Percentiles rank a stretch among this genome's conserved stretches.
phyloP scores from a whole-genome alignment of 768 basidiomycete genomes.

The Myochromella boudieri region DNA sequence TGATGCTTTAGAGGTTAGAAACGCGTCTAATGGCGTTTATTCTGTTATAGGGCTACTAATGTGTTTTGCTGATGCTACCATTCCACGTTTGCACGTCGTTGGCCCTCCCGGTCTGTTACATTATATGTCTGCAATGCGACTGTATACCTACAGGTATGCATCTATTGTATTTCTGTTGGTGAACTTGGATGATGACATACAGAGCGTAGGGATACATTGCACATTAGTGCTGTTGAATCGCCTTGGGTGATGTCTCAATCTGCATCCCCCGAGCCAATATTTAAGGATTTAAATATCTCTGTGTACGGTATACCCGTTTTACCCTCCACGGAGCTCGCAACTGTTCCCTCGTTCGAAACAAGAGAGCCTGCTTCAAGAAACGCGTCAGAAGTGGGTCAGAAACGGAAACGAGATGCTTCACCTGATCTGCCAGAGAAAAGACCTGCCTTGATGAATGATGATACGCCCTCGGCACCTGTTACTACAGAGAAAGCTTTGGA shows the following conservation, averaged over 20 bases:
- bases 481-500: constrained; percentile 19
- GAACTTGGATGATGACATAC: constrained; percentile 2
- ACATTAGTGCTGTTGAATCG: constrained; percentile 46
- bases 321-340: constrained; percentile 9
- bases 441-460: constrained; percentile 1
- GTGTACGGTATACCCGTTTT: constrained; percentile 61
- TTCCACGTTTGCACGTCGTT: constrained; percentile 54
- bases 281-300: constrained; percentile 60
- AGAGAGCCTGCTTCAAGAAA: neutral
- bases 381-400: constrained; percentile 25
- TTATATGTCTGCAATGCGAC: constrained; percentile 67
- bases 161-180: neutral
- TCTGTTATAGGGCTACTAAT: constrained; percentile 62
- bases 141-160: constrained; percentile 64
- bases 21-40: constrained; percentile 1
- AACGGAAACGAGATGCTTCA: constrained; percentile 45
- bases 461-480: constrained; percentile 18
- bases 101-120: constrained; percentile 79
- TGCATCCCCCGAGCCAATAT: constrained; percentile 42
- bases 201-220: constrained; percentile 46
- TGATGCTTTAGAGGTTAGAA: neutral
- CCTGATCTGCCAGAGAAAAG: constrained; percentile 39
- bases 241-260: constrained; percentile 24
- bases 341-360: neutral
- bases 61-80: constrained; percentile 74